Evolutionary conservation across 768 basidiomycete species (phyloP).

Genomic region (Rhizopogon sp.): DNA sequence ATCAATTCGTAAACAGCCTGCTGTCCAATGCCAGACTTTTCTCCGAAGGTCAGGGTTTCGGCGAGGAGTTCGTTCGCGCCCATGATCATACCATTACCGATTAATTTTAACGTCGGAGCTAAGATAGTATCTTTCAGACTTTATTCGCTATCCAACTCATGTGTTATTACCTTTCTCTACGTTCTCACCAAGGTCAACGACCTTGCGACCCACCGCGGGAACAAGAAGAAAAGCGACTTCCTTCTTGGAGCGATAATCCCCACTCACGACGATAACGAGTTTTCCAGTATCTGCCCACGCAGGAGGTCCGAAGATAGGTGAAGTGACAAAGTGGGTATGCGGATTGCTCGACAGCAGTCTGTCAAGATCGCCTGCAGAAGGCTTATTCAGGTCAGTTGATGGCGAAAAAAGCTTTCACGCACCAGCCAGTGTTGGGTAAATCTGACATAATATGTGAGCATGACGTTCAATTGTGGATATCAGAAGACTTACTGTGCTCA

Average conservation of each 20-base stretch:
- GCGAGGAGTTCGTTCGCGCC: conserved; percentile 76
- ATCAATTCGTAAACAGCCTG: conserved; percentile 51
- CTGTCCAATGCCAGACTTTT: conserved; percentile 76
- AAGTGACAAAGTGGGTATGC: conserved; percentile 61
- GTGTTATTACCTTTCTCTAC: conserved; percentile 63
- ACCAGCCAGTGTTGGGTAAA: conserved; percentile 52
- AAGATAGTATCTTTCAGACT: neutral
- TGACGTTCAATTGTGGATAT: neutral
- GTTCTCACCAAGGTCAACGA: conserved; percentile 79
- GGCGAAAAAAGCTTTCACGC: neutral
- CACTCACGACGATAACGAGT: conserved; percentile 73
- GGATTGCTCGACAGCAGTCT: conserved; percentile 52
- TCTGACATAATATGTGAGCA: conserved; percentile 28
- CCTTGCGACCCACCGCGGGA: conserved; percentile 73
- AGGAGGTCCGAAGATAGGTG: conserved; percentile 77
- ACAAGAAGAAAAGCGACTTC: conserved; percentile 73
- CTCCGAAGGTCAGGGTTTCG: conserved; percentile 80
- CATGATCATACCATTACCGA: conserved; percentile 76
- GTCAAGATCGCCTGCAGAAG: conserved; percentile 58
- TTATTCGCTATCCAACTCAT: neutral
- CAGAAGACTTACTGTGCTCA: conserved; percentile 64
- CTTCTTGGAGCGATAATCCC: conserved; percentile 79
- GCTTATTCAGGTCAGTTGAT: neutral
- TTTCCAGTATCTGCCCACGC: conserved; percentile 57
- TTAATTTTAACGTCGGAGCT: conserved; percentile 72